Base-by-base conservation (phyloP, 2,329 filamentous ascomycete species). In the Cladobotryum mycophilum region DNA sequence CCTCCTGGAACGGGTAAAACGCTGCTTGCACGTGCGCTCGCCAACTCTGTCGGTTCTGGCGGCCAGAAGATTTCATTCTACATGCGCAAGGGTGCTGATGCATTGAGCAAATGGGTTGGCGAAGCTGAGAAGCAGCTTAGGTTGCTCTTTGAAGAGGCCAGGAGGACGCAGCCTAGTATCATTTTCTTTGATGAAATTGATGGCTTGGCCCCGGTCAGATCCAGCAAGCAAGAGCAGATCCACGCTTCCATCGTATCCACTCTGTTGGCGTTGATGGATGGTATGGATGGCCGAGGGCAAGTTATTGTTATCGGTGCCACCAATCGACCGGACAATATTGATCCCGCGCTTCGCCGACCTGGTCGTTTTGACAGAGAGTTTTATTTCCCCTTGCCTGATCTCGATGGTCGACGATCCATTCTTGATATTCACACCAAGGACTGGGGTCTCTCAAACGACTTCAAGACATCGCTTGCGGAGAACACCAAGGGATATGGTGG, bases 171-270 rank as follows among this genome's bases (percentile, higher is more conserved):
- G 63, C 93, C 93, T 0, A 97, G 92, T 67, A 99, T 99, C 69
- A 99, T 99, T 67, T 99, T 99, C 74, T 97, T 99, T 60, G 93
- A 99, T 66, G 93, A 99, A 68, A 99, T 99, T 59, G 93, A 99
- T 70, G 93, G 93, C 49, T 77, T 99, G 56, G 93, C 93, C 3
- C 95, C 93, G 47, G 93, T 97, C 34, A 82, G 93, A 60, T 97
- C 93, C 12, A 96, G 92, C 70, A 97, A 97, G 68, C 92, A 97
- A 70, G 93, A 99, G 66, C 93, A 99, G 70, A 97, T 97, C 53
- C 93, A 99, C 69, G 90, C 93, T 5, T 97, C 92, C 2, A 99
- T 99, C 56, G 92, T 96, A 13, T 95, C 91, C 2, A 96, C 91
- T 1, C 72, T 96, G n/a, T 75, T 96, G 53, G 91, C 91, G 1